Evolutionary conservation across 768 basidiomycete species (phyloP), one percentile per base, ranked within the genome.

Genomic region (Lyophyllum shimeji): DNA sequence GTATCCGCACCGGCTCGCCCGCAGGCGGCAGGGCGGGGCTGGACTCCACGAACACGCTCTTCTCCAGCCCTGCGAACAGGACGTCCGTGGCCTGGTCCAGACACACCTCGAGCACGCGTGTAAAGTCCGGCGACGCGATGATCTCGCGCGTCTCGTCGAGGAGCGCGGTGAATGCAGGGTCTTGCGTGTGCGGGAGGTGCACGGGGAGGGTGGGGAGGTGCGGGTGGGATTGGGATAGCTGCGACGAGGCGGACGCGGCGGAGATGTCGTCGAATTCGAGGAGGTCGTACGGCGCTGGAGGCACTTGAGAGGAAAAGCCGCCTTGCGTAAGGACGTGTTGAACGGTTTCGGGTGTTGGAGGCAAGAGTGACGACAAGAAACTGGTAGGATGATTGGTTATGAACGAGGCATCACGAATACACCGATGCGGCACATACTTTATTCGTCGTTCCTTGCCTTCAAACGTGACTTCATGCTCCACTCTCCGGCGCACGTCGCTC

Each of bases 351-450:
- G 82, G 77, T 0, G 90, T 92, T 34, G 86, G 82, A 2, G 92
- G 91, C 9, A 93, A 79, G 7, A 95, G 79, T 0, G 87, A 83
- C 1, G 88, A 82, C 17, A 87, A 67, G 67, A 94, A 93, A 63
- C 89, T 90, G 45, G 2, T 23, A 20, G 1, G n/a, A 13, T 37
- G 7, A 12, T 33, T 33, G 12, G 3, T 29, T 13, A 37, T 37
- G 7, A 11, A 13, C 2, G 3, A 8, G 11, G 8, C 34, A 6
- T 2, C 15, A 17, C 15, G 11, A 11, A 37, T 13, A 37, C 15
- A 3, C 12, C 8, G 8, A 37, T 8, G 3, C 3, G 3, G 29
- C 25, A 63, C 81, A 21, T 62, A 86, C 80, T 81, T 82, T 52
- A 82, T 83, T 60, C 75, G 76, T 54, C 79, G 76, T 60, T 87